Evolutionary conservation across 2,329 filamentous ascomycete species (phyloP).

Genomic region (Blastomyces emzantsi): DNA sequence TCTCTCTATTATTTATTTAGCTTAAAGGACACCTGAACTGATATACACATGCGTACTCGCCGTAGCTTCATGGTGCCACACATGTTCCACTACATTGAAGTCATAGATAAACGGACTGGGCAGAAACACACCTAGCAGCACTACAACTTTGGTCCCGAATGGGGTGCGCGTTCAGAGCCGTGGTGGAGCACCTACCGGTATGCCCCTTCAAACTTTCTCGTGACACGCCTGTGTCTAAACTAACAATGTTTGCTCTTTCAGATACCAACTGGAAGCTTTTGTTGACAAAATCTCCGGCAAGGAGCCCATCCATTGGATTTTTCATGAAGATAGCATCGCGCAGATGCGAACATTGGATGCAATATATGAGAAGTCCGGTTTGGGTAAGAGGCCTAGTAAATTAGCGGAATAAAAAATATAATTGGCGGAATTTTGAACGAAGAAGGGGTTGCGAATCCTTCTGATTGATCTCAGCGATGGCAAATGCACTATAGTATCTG

Average conservation of each 20-base stretch:
- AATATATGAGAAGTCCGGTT: slow-evolving; percentile 14
- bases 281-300: slow-evolving; percentile 14
- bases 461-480: too few species aligned
- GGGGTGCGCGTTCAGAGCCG: slow-evolving; percentile 18
- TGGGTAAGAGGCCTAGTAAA: slow-evolving; percentile 6
- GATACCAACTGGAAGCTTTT: slow-evolving; percentile 16
- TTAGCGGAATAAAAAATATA: neutral
- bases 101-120: slow-evolving; percentile 24
- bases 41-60: slow-evolving; percentile 13
- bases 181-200: slow-evolving; percentile 17
- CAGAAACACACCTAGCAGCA: slow-evolving; percentile 21
- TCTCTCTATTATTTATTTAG: neutral
- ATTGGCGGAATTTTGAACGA: neutral
- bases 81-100: slow-evolving; percentile 27
- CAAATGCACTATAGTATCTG: neutral
- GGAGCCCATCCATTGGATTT: slow-evolving; percentile 14
- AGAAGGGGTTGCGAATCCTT: neutral
- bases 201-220: neutral
- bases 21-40: neutral
- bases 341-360: slow-evolving; percentile 14
- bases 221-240: neutral
- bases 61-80: slow-evolving; percentile 28
- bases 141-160: slow-evolving; percentile 24
- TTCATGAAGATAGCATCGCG: slow-evolving; percentile 12
- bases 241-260: neutral